Percentiles rank a stretch among this genome's conserved stretches.
Evolutionary conservation across 2,329 filamentous ascomycete species (phyloP).

Genomic region (Penicillium sp.): DNA sequence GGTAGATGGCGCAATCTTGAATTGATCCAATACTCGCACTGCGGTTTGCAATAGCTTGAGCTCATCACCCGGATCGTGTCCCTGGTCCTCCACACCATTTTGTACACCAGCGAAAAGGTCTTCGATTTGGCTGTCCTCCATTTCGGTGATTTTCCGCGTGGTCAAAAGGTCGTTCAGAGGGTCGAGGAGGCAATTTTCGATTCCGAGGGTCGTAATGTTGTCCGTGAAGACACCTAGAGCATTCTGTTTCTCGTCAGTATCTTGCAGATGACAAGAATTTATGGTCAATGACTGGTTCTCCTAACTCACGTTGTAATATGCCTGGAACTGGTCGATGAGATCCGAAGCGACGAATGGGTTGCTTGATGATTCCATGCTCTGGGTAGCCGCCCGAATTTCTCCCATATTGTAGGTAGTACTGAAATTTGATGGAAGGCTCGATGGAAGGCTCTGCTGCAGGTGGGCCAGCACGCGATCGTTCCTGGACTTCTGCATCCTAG

Average conservation of each 20-base stretch:
- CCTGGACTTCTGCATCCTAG: slow-evolving; percentile 4
- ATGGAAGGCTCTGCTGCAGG: not conserved
- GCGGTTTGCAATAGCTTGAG: not conserved
- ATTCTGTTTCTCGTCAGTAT: not conserved
- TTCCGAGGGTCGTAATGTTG: not conserved
- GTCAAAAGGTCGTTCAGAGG: not conserved
- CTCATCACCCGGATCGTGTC: not conserved
- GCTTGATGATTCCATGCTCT: slow-evolving; percentile 1
- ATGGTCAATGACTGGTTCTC: not conserved
- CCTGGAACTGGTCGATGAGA: slow-evolving; percentile 16
- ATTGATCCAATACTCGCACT: slow-evolving; percentile 4
- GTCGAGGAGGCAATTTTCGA: slow-evolving; percentile 1
- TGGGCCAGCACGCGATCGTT: slow-evolving; percentile 6
- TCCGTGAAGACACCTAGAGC: not conserved
- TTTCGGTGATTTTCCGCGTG: not conserved
- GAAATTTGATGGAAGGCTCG: not conserved
- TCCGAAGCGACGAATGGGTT: slow-evolving; percentile 33
- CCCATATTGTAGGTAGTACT: not conserved
- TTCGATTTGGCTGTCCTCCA: not conserved
- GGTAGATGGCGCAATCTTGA: not conserved
- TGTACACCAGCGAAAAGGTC: not conserved
- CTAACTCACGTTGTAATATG: slow-evolving; percentile 19
- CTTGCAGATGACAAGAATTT: not conserved
- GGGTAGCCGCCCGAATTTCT: not conserved
- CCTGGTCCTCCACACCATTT: not conserved